Percentiles rank a stretch among this genome's conserved stretches.
Evolutionary conservation across 805 yeast genomes (phyloP).

Genomic region (Candida montana): DNA sequence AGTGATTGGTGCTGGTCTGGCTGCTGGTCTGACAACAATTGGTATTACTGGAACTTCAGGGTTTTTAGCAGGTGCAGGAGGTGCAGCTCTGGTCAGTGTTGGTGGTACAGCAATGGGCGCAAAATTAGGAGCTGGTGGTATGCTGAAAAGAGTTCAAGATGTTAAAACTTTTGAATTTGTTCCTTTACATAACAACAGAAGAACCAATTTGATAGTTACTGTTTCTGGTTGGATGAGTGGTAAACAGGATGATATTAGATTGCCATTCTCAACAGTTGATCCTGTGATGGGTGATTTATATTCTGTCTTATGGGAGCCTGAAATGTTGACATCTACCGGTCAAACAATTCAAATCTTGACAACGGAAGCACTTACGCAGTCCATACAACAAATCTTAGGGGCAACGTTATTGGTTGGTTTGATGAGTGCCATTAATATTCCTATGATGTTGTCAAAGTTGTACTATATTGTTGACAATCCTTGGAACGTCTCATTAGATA

Average conservation of each 20-base stretch:
- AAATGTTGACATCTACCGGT: constrained; percentile 92
- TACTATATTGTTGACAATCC: constrained; percentile 92
- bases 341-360: constrained; percentile 93
- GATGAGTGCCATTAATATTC: constrained; percentile 89
- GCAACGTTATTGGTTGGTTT: constrained; percentile 83
- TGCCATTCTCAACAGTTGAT: constrained; percentile 94
- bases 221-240: constrained; percentile 98
- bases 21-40: constrained; percentile 92
- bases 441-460: constrained; percentile 84
- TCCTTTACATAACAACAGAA: constrained; percentile 85
- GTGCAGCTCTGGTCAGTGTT: constrained; percentile 89
- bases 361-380: constrained; percentile 85
- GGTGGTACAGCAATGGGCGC: constrained; percentile 92
- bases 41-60: constrained; percentile 94
- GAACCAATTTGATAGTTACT: constrained; percentile 82
- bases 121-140: constrained; percentile 78
- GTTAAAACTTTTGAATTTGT: constrained; percentile 91
- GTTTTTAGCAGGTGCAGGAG: constrained; percentile 94
- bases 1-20: constrained; percentile 96
- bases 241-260: constrained; percentile 87
- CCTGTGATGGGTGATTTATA: constrained; percentile 97
- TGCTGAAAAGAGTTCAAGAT: constrained; percentile 81
- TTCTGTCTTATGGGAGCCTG: constrained; percentile 96
- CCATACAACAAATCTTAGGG: constrained; percentile 92
- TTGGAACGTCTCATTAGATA: constrained; percentile 93